These are phyloP conservation scores for Colletotrichum costaricense DNA, from an alignment of 2,329 filamentous ascomycete genomes.

Conservation along the genomic window DNA sequence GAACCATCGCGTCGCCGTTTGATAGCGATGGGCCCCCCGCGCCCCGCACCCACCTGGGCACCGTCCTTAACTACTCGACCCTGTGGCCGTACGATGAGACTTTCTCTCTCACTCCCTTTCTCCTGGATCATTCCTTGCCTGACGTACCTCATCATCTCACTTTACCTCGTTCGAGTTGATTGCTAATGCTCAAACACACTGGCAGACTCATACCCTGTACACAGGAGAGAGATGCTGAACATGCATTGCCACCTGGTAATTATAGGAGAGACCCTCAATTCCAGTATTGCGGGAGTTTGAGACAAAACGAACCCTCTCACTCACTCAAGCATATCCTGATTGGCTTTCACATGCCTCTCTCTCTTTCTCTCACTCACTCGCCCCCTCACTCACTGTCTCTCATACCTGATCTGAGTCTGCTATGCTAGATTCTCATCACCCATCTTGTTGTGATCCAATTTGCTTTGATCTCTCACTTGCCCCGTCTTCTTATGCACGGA, in stretches of 20 bases:
- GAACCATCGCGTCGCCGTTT: constrained; percentile 13
- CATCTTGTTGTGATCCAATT: neutral
- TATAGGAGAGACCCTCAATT: constrained; percentile 19
- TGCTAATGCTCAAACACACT: neutral
- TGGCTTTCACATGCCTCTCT: constrained; percentile 28
- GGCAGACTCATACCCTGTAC: neutral
- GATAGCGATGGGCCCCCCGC: constrained; percentile 5
- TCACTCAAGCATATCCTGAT: neutral
- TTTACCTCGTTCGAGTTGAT: neutral
- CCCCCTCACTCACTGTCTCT: neutral
- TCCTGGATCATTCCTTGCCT: neutral
- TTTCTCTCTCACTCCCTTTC: neutral
- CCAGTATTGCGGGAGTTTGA: constrained; percentile 21
- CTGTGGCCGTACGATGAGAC: neutral
- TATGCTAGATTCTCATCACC: neutral
- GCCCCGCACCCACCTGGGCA: neutral
- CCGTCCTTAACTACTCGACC: too few species aligned
- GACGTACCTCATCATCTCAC: neutral
- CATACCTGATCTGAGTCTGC: neutral
- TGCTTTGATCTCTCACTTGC: neutral
- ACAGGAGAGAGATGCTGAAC: neutral
- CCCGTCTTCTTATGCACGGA: neutral
- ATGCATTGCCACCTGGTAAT: neutral
- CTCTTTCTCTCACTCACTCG: constrained; percentile 9
- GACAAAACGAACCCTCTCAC: constrained; percentile 5